A percentile compares a stretch with the other conserved stretches of the same genome.
These are phyloP conservation scores for Monosporozyma solicola DNA, from an alignment of 805 yeast genomes.

Conservation along the genomic window DNA sequence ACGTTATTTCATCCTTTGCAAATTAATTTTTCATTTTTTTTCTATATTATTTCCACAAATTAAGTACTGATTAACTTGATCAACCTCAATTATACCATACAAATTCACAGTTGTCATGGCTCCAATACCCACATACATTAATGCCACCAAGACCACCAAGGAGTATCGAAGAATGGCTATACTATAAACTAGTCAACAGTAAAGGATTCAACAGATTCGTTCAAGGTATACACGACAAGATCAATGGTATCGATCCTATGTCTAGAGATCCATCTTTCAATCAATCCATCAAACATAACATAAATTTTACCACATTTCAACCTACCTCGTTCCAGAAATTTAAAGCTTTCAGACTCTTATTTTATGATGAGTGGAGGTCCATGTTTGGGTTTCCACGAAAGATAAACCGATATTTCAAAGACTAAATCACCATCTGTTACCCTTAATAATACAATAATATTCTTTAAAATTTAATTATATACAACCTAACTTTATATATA, in stretches of 20 bases:
- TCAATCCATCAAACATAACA: slow-evolving; percentile 8
- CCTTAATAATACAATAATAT: not conserved
- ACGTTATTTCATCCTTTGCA: not conserved
- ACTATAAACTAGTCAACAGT: slow-evolving; percentile 43
- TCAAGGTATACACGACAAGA: slow-evolving; percentile 47
- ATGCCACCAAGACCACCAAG: slow-evolving; percentile 20
- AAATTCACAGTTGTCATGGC: not conserved
- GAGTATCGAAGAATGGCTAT: slow-evolving; percentile 42
- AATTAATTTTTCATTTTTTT: not conserved
- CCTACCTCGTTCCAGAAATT: slow-evolving; percentile 50
- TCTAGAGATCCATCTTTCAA: slow-evolving; percentile 17
- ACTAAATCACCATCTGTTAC: slow-evolving; percentile 3
- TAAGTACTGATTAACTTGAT: too few species aligned
- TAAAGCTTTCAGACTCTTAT: slow-evolving; percentile 52
- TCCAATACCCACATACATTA: not conserved
- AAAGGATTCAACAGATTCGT: slow-evolving; percentile 57
- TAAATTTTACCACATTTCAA: slow-evolving; percentile 19
- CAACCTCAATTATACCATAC: not conserved
- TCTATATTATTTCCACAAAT: too few species aligned
- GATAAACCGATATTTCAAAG: slow-evolving; percentile 9
- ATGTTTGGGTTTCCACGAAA: slow-evolving; percentile 39
- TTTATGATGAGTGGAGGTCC: slow-evolving; percentile 51
- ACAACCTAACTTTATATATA: not conserved
- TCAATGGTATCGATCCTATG: slow-evolving; percentile 46
- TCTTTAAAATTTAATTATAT: not conserved